Percentiles rank a stretch among this genome's conserved stretches.
Conservation (phyloP, 768 basidiomycete genomes). For the Kwoniella sp. region DNA sequence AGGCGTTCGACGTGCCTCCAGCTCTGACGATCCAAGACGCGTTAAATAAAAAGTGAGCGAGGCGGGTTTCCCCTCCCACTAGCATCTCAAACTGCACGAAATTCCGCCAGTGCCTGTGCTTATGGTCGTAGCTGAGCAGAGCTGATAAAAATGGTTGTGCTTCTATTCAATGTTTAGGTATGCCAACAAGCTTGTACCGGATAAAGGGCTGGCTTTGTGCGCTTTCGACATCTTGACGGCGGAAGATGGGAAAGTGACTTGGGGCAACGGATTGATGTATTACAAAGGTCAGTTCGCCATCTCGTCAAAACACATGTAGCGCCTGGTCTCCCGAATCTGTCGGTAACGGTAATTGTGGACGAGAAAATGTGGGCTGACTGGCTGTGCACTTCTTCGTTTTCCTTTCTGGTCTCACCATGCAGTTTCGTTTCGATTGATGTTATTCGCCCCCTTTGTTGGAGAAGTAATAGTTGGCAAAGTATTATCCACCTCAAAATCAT, state of each 20-base stretch:
- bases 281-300: conserved; percentile 84
- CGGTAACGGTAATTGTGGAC: too few relatives aligned
- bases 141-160: too few relatives aligned
- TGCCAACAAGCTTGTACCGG: conserved; percentile 76
- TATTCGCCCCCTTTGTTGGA: conserved; percentile 86
- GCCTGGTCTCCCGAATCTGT: too few relatives aligned
- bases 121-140: too few relatives aligned
- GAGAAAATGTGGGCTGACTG: too few relatives aligned
- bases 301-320: too few relatives aligned
- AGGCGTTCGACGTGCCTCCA: conserved; percentile 75
- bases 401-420: not conserved
- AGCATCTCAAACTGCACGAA: too few relatives aligned
- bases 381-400: too few relatives aligned
- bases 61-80: too few relatives aligned
- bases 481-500: conserved; percentile 79
- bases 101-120: too few relatives aligned
- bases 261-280: conserved; percentile 93
- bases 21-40: conserved; percentile 80
- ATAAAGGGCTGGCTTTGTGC: conserved; percentile 86
- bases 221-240: conserved; percentile 83
- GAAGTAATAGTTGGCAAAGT: conserved; percentile 90
- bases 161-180: conserved; percentile 58
- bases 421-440: conserved; percentile 87
- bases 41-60: conserved; percentile 74
- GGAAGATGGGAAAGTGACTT: conserved; percentile 88